A percentile compares a stretch with the other conserved stretches of the same genome.
These are phyloP conservation scores for Phytophthora sp. DNA, from an alignment of 352 stramenopile genomes.

Conservation along the genomic window DNA sequence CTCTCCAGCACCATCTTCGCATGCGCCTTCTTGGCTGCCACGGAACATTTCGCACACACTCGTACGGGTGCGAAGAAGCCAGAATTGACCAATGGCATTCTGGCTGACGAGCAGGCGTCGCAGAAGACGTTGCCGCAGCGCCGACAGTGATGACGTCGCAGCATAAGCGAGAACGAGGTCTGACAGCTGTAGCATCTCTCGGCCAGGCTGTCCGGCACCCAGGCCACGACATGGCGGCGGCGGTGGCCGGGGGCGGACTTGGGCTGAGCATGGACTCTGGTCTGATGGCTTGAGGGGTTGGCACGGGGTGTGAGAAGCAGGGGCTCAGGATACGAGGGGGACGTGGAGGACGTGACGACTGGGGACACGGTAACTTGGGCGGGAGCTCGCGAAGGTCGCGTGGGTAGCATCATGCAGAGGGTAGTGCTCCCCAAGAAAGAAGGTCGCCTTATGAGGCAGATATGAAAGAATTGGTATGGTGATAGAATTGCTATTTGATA, in stretches of 20 bases:
- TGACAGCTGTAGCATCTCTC: constrained; percentile 81
- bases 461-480: no score
- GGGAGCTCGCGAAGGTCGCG: constrained; percentile 3
- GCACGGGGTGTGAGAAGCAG: constrained; percentile 4
- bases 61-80: constrained; percentile 76
- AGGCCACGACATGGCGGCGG: constrained; percentile 57
- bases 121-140: constrained; percentile 92
- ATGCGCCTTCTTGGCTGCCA: constrained; percentile 74
- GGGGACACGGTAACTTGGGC: constrained; percentile 16
- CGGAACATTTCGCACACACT: constrained; percentile 83
- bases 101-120: constrained; percentile 79
- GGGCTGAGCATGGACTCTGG: constrained; percentile 11
- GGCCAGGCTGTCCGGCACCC: constrained; percentile 84
- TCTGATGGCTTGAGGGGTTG: no score
- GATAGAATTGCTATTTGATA: no score
- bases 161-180: constrained; percentile 67
- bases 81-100: constrained; percentile 78
- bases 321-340: neutral
- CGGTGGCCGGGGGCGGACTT: constrained; percentile 29
- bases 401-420: constrained; percentile 9
- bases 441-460: neutral
- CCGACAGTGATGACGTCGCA: constrained; percentile 88
- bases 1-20: constrained; percentile 70
- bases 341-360: constrained; percentile 9
- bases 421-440: constrained; percentile 5